Percentiles rank a stretch among this genome's conserved stretches.
Conservation (phyloP, 371 early-diverging fungal genomes). For the Racocetra persica region DNA sequence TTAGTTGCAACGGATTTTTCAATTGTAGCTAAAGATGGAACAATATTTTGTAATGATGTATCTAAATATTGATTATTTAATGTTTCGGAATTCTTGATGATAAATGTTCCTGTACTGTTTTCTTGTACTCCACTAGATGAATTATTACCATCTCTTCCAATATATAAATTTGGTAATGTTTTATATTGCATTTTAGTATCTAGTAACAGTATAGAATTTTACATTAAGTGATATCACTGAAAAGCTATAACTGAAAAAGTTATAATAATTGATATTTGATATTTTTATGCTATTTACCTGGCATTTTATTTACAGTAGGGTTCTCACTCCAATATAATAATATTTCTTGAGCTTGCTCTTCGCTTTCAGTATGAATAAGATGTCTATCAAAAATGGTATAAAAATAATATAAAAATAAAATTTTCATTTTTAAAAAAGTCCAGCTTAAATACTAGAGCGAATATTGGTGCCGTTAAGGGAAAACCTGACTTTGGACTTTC, state of each 20-base stretch:
- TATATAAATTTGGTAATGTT: not conserved
- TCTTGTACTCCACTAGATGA: not conserved
- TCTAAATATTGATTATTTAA: not conserved
- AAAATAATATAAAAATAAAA: no score
- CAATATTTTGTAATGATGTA: conserved; percentile 34
- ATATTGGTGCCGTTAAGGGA: no score
- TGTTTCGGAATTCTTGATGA: conserved; percentile 39
- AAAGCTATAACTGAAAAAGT: no score
- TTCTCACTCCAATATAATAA: conserved; percentile 50
- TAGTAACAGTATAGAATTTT: not conserved
- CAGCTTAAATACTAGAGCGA: no score
- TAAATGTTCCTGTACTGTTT: conserved; percentile 27
- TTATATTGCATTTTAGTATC: not conserved
- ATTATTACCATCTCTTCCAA: no score
- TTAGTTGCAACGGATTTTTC: conserved; percentile 67
- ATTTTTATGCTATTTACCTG: conserved; percentile 43
- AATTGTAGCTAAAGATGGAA: conserved; percentile 58
- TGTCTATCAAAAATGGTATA: conserved; percentile 40
- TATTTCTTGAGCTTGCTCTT: conserved; percentile 49
- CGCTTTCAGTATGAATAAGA: conserved; percentile 53
- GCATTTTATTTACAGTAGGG: conserved; percentile 49
- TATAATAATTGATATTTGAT: no score
- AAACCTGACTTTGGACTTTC: no score
- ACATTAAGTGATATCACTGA: no score
- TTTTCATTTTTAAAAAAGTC: no score